Percentiles rank a stretch among this genome's conserved stretches.
Evolutionary conservation across 345 rosid species (phyloP).

Genomic region (Boechera retrofracta): DNA sequence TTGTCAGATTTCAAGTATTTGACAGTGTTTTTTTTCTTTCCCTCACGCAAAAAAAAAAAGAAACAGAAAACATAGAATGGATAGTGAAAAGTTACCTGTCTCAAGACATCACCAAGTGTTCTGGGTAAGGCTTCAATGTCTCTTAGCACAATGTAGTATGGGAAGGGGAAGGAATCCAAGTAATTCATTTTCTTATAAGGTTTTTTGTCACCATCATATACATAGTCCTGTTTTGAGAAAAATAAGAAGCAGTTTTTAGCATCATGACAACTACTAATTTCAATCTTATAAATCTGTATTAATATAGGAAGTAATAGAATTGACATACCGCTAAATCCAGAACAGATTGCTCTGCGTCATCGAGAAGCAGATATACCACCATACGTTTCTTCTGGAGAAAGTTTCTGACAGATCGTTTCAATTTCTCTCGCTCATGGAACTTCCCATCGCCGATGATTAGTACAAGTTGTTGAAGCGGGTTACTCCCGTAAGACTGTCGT

Average conservation of each 20-base stretch:
- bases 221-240: constrained; percentile 56
- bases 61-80: not conserved
- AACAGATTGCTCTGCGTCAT: constrained; percentile 71
- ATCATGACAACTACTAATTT: constrained; percentile 10
- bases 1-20: constrained; percentile 3
- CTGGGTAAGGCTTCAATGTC: constrained; percentile 84
- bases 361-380: constrained; percentile 90
- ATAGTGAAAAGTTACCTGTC: constrained; percentile 69
- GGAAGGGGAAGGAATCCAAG: constrained; percentile 93
- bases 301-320: not conserved
- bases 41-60: not conserved
- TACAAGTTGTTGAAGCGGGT: constrained; percentile 95
- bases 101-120: constrained; percentile 80
- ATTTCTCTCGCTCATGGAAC: constrained; percentile 81
- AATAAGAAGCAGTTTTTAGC: not conserved
- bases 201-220: constrained; percentile 48
- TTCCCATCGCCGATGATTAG: constrained; percentile 88
- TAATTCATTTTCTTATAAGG: constrained; percentile 53
- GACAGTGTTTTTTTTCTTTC: not conserved
- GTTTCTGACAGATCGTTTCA: constrained; percentile 77
- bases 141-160: constrained; percentile 78
- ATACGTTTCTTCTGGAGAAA: constrained; percentile 75
- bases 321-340: constrained; percentile 65
- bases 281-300: not conserved
- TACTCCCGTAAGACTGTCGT: constrained; percentile 87